Evolutionary conservation across 78 protist species (phyloP), one percentile per base, ranked within the genome.

Genomic region (Dictyostelium capitatum): DNA sequence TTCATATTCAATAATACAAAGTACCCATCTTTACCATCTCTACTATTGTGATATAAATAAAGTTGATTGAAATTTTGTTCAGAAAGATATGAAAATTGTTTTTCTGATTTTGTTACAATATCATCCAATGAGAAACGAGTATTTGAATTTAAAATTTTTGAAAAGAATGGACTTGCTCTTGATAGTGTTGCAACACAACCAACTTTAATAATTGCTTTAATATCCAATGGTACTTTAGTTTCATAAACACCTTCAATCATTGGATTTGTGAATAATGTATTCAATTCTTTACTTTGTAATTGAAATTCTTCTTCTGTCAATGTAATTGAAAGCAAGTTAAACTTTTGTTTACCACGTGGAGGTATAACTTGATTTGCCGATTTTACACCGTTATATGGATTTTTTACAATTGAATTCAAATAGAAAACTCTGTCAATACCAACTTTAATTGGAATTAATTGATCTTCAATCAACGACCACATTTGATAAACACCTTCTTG

Each of bases 211-310:
- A 98, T 73, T 0, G 98, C 97, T 15, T 95, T 89, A 67, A 84
- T 80, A 28, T 82, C 82, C 37, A 95, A 83, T 23, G 98, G 98
- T 3, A 96, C 50, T 9, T 83, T 41, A 9, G 90, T 67, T 79
- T 98, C 99, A 54, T 98, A 98, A 25, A 97, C 96, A 48, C 99
- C 99, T 19, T 90, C 97, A n/a, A 96, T 91, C 50, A 94, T 89
- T 32, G 97, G 89, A 65, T 83, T 53, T 9, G 73, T 84, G 62
- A 92, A 82, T 20, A 91, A 32, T 10, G 73, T 78, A n/a, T 72
- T 51, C 15, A 89, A 17, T 43, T 69, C 85, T n/a, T 77, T 80
- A 64, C 59, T 32, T 28, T 65, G n/a, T 41, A 51, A 19, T 17
- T 48, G 23, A 50, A 47, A 96, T n/a, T 37, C 93, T 20, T 62